Conservation (phyloP, 139 green algal species). For the Chlorella vulgaris region DNA sequence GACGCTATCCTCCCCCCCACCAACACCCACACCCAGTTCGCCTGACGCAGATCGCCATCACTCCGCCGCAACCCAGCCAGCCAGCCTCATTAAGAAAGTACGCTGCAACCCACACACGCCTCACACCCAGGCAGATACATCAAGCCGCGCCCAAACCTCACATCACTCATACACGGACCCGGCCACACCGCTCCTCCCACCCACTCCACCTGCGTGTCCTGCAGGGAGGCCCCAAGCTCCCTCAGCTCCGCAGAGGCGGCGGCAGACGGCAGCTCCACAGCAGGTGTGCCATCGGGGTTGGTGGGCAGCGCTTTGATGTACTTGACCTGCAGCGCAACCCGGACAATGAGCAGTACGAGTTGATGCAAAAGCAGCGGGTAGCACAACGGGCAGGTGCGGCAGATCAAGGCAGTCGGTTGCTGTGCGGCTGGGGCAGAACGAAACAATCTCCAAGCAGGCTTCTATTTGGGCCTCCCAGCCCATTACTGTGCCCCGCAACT, state of each 20-base stretch:
- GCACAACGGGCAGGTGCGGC: too few species aligned
- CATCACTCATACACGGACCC: neutral
- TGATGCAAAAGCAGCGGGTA: neutral
- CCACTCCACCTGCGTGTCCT: constrained; percentile 75
- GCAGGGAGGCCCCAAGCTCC: constrained; percentile 81
- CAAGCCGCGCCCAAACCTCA: neutral
- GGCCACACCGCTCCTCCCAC: neutral
- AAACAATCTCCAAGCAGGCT: too few species aligned
- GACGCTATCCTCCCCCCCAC: too few species aligned
- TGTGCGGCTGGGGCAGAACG: too few species aligned
- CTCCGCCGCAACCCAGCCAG: too few species aligned
- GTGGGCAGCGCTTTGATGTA: constrained; percentile 70
- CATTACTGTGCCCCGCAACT: too few species aligned
- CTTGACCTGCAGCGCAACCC: neutral
- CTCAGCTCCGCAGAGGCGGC: constrained; percentile 72
- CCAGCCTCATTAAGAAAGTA: too few species aligned
- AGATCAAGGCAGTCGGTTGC: too few species aligned
- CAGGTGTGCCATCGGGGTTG: constrained; percentile 56
- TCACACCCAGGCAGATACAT: neutral
- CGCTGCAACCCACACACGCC: too few species aligned
- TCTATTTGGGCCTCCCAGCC: neutral
- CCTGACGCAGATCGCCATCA: too few species aligned
- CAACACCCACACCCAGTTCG: too few species aligned
- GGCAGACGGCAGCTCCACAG: constrained; percentile 46
- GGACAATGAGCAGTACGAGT: neutral